Percentiles rank a stretch among this genome's conserved stretches.
These are phyloP conservation scores for Ophiosphaerella narmari DNA, from an alignment of 2,329 filamentous ascomycete species.

Conservation along the genomic window DNA sequence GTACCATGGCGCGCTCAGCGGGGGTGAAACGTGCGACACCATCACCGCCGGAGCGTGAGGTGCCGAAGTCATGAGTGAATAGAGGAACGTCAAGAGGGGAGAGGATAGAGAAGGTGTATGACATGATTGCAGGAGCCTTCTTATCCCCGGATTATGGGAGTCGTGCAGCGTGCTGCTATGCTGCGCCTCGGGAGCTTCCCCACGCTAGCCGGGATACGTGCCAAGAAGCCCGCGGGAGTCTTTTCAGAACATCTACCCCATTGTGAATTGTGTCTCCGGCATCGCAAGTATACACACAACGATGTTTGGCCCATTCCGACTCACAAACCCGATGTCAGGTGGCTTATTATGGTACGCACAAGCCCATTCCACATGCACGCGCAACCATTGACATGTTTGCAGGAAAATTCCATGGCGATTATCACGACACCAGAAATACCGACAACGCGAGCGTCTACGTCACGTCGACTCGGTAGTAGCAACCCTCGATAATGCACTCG, in stretches of 20 bases:
- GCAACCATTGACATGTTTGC: slow-evolving; percentile 20
- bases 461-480: slow-evolving; percentile 85
- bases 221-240: slow-evolving; percentile 40
- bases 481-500: slow-evolving; percentile 77
- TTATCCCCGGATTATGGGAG: neutral
- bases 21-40: slow-evolving; percentile 87
- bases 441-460: slow-evolving; percentile 51
- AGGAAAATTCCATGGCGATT: slow-evolving; percentile 98
- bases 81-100: slow-evolving; percentile 94
- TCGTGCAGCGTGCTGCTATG: neutral
- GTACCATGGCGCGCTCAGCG: slow-evolving; percentile 90
- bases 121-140: slow-evolving; percentile 63
- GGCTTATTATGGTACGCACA: slow-evolving; percentile 44
- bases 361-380: neutral
- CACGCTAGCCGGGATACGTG: slow-evolving; percentile 30
- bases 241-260: slow-evolving; percentile 31
- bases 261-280: slow-evolving; percentile 14
- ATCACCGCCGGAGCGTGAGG: slow-evolving; percentile 93
- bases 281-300: slow-evolving; percentile 23
- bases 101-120: slow-evolving; percentile 97
- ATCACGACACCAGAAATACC: slow-evolving; percentile 66
- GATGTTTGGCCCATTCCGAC: slow-evolving; percentile 49
- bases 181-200: slow-evolving; percentile 17
- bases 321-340: slow-evolving; percentile 46
- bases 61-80: slow-evolving; percentile 97